Evolutionary conservation across 2,329 filamentous ascomycete species (phyloP).

Genomic region (Trichoderma atrobrunneum): DNA sequence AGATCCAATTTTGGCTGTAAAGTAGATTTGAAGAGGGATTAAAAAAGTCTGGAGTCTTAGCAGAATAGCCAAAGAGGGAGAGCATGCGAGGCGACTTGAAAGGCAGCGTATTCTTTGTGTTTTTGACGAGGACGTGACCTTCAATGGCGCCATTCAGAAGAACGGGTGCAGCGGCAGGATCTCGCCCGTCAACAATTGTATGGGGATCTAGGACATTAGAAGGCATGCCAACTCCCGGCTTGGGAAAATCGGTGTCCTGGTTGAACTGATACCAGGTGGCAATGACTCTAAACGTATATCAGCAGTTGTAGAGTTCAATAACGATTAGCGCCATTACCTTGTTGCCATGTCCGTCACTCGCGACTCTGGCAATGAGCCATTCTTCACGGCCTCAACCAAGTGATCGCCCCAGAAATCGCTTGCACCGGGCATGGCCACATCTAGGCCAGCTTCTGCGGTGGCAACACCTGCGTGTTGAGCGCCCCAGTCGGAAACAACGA

Average conservation of each 20-base stretch:
- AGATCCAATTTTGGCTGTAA: slow-evolving; percentile 35
- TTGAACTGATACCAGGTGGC: slow-evolving; percentile 56
- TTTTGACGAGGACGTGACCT: slow-evolving; percentile 64
- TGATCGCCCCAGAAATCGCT: slow-evolving; percentile 48
- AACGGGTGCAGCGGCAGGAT: slow-evolving; percentile 39
- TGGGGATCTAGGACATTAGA: slow-evolving; percentile 49
- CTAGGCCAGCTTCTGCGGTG: slow-evolving; percentile 62
- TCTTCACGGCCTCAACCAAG: slow-evolving; percentile 55
- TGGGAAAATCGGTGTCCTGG: slow-evolving; percentile 48
- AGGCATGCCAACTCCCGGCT: slow-evolving; percentile 52
- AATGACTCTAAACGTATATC: slow-evolving; percentile 36
- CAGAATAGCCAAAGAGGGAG: slow-evolving; percentile 63
- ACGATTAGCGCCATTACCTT: slow-evolving; percentile 26
- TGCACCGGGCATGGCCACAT: slow-evolving; percentile 65
- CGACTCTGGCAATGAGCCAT: slow-evolving; percentile 55
- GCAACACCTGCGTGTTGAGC: slow-evolving; percentile 64
- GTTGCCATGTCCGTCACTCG: slow-evolving; percentile 62
- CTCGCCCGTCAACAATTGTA: slow-evolving; percentile 51
- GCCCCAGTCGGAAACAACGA: slow-evolving; percentile 65
- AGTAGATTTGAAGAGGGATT: slow-evolving; percentile 35
- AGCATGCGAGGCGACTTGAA: slow-evolving; percentile 49
- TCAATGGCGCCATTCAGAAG: slow-evolving; percentile 58
- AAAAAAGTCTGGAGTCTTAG: slow-evolving; percentile 44
- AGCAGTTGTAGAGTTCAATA: not conserved
- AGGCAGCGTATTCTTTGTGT: slow-evolving; percentile 53